Conservation (phyloP, 1,284 basidiomycete species). For the Athelia psychrophila region DNA sequence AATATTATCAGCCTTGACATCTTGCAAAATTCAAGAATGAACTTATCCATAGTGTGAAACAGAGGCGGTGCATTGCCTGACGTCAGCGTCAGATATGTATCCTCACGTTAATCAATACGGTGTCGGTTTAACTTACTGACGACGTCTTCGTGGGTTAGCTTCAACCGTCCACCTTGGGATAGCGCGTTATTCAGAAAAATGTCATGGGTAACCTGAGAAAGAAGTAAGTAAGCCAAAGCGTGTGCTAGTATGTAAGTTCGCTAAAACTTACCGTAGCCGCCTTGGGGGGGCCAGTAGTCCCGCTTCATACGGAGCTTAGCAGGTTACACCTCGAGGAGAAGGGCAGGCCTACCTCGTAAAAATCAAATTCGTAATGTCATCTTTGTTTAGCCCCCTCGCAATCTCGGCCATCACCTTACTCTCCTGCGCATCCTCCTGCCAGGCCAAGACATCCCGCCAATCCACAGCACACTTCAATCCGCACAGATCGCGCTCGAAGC, state of each 20-base stretch:
- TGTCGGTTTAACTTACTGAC: conserved; percentile 46
- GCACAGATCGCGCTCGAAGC: conserved; percentile 23
- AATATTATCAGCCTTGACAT: conserved; percentile 6
- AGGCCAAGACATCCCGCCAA: conserved; percentile 65
- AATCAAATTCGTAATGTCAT: conserved; percentile 80
- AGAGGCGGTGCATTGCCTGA: conserved; percentile 79
- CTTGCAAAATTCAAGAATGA: background rate
- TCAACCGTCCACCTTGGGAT: conserved; percentile 70
- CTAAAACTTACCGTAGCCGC: conserved; percentile 67
- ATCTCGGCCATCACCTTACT: conserved; percentile 37
- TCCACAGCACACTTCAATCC: conserved; percentile 53
- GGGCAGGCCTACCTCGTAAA: conserved; percentile 74
- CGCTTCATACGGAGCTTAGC: conserved; percentile 37
- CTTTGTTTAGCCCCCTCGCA: conserved; percentile 39
- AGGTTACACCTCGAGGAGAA: background rate
- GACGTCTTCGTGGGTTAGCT: conserved; percentile 57
- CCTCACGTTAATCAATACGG: too few species aligned
- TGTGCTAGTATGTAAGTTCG: background rate
- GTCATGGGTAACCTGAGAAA: conserved; percentile 61
- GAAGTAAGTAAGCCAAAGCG: background rate
- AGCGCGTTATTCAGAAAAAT: conserved; percentile 82
- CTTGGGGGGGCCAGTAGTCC: conserved; percentile 77
- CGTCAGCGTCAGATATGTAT: conserved; percentile 2
- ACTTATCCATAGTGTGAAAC: conserved; percentile 88
- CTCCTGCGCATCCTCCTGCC: conserved; percentile 51